Evolutionary conservation across 768 basidiomycete species (phyloP).

Genomic region (Macrolepiota albuminosa): DNA sequence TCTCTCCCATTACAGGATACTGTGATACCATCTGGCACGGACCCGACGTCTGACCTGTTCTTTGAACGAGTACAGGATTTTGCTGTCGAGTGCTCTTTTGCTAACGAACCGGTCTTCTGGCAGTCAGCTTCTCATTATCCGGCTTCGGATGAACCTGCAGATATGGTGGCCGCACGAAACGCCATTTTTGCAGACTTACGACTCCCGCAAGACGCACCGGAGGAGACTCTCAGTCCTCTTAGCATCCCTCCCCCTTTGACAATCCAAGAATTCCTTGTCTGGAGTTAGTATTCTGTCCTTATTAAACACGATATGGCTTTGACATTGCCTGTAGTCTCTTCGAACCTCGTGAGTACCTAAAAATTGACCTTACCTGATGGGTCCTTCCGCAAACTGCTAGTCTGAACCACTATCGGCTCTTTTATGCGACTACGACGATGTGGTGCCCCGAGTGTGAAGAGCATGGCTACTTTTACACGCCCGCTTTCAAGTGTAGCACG

Average conservation of each 20-base stretch:
- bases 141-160: constrained; percentile 32
- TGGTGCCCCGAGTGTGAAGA: constrained; percentile 85
- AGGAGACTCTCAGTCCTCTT: constrained; percentile 65
- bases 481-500: constrained; percentile 73
- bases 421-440: constrained; percentile 61
- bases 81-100: not conserved
- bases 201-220: constrained; percentile 57
- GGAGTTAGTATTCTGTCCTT: constrained; percentile 34
- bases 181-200: constrained; percentile 55
- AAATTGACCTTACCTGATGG: not conserved
- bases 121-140: constrained; percentile 8
- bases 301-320: not conserved
- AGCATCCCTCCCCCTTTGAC: constrained; percentile 58
- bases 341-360: constrained; percentile 45
- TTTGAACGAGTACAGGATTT: constrained; percentile 12
- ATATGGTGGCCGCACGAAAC: constrained; percentile 50
- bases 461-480: constrained; percentile 73
- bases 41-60: constrained; percentile 1
- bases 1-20: constrained; percentile 5
- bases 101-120: not conserved
- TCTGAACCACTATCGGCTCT: constrained; percentile 59
- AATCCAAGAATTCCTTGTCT: constrained; percentile 62
- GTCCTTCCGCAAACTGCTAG: constrained; percentile 27
- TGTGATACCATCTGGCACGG: not conserved
- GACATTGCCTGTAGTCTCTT: constrained; percentile 35